Base-by-base conservation (phyloP, 192 early-diverging fungal genomes). In the Podila horticola region DNA sequence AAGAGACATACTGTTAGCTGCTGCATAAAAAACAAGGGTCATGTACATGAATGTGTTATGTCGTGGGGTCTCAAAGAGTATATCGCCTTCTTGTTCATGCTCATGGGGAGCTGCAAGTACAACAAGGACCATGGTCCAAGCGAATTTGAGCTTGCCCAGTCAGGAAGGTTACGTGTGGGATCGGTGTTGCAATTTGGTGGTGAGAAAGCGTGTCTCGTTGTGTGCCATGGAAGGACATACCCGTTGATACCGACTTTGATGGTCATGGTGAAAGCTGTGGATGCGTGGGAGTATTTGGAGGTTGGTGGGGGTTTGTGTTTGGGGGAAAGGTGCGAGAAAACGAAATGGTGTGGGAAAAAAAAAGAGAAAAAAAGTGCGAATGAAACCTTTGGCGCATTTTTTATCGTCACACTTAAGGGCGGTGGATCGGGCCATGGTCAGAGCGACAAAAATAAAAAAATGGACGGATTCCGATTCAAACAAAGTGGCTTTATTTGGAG, bases 161-260 rank as follows among this genome's bases (percentile, higher is more conserved):
- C 41, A 45, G 13, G 41, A 45, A 45, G 41, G 41, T 45, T 45
- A 17, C 13, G 41, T 45, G 15, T 12, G 15, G 41, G 41, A 45
- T 45, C 41, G 41, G 41, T 45, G 41, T 65, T 65, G 64, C 11
- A 11, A 29, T n/a, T 24, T 24, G 30, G 33, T 45, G 45, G 12
- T n/a, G 50, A 34, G 52, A 24, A 33, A 38, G 33, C 49, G 17
- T 7, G 41, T 41, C 1, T 45, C 15, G 34, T 15, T 29, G 13
- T 31, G 49, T 45, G 48, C 22, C 50, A 36, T 57, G 29, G n/a
- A 24, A 20, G 31, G 11, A 29, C 76, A 64, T 79, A 79, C 76
- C 76, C 76, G 70, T 79, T 79, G 76, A 79, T 79, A 64, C 76
- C 76, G 70, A 79, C 34, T 57, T 79, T 79, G 55, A 79, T 67